Conservation (phyloP, 495 filamentous ascomycete species). For the Aspergillus egyptiacus region DNA sequence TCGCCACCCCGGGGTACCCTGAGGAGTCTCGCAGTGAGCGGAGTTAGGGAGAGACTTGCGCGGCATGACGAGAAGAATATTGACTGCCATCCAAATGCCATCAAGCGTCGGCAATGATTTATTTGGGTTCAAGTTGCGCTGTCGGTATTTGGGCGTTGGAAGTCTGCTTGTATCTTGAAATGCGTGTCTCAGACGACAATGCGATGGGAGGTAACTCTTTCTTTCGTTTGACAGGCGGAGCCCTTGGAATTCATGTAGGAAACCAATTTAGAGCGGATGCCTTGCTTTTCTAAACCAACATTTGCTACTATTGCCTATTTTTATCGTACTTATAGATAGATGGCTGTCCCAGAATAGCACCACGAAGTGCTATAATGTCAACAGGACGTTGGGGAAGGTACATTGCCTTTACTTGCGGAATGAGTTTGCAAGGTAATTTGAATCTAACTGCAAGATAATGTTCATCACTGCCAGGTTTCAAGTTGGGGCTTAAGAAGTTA, state of each 20-base stretch:
- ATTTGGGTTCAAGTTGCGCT: background rate
- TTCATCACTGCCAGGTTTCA: too few species aligned
- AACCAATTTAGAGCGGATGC: background rate
- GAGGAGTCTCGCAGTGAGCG: slow-evolving; percentile 2
- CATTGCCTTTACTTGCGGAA: too few species aligned
- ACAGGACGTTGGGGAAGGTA: too few species aligned
- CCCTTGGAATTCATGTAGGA: slow-evolving; percentile 4
- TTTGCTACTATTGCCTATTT: too few species aligned
- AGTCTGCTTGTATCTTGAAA: background rate
- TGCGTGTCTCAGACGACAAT: background rate
- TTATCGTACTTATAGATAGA: too few species aligned
- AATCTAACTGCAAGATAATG: background rate
- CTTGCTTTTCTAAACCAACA: too few species aligned
- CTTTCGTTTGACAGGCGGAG: background rate
- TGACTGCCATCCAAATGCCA: background rate
- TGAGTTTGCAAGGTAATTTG: background rate
- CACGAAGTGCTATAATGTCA: too few species aligned
- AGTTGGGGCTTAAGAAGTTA: too few species aligned
- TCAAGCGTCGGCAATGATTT: background rate
- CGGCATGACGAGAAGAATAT: too few species aligned
- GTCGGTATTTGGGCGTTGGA: background rate
- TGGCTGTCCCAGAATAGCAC: too few species aligned
- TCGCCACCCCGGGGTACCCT: slow-evolving; percentile 25
- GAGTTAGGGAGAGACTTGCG: background rate
- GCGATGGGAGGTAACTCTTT: background rate